Evolutionary conservation across 805 yeast species (phyloP).

Genomic region (Candida insectalens): DNA sequence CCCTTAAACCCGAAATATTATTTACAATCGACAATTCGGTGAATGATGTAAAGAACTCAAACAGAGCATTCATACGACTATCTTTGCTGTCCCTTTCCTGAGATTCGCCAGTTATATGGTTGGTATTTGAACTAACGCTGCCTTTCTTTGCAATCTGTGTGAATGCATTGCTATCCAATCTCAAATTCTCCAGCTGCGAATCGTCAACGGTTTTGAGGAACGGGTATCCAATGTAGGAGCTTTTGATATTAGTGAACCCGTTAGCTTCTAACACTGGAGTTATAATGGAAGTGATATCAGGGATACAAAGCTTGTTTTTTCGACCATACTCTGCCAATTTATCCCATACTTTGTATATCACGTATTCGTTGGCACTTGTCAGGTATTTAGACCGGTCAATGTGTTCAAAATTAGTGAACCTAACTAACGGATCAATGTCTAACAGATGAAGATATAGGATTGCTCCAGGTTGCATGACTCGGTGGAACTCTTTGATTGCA

Average conservation of each 20-base stretch:
- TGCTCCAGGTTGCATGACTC: slow-evolving; percentile 24
- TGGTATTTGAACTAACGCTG: slow-evolving; percentile 1
- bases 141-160: not conserved
- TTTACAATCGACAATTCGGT: slow-evolving; percentile 17
- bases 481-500: slow-evolving; percentile 18
- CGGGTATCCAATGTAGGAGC: slow-evolving; percentile 19
- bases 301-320: slow-evolving; percentile 7
- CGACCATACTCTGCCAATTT: slow-evolving; percentile 9
- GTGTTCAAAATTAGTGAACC: not conserved
- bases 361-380: slow-evolving; percentile 1
- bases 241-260: slow-evolving; percentile 18
- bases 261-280: slow-evolving; percentile 13
- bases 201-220: slow-evolving; percentile 13
- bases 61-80: slow-evolving; percentile 19
- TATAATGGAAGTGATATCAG: slow-evolving; percentile 13
- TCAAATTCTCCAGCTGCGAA: too few relatives aligned
- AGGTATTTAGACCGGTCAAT: not conserved
- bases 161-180: not conserved
- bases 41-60: slow-evolving; percentile 22
- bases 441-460: slow-evolving; percentile 19
- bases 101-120: not conserved
- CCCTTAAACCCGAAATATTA: slow-evolving; percentile 9
- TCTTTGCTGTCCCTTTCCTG: slow-evolving; percentile 15
- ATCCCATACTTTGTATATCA: slow-evolving; percentile 15
- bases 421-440: slow-evolving; percentile 14